Evolutionary conservation across 2,329 filamentous ascomycete genomes (phyloP), one percentile per base, ranked within the genome.

Genomic region (Colletotrichum sp.): DNA sequence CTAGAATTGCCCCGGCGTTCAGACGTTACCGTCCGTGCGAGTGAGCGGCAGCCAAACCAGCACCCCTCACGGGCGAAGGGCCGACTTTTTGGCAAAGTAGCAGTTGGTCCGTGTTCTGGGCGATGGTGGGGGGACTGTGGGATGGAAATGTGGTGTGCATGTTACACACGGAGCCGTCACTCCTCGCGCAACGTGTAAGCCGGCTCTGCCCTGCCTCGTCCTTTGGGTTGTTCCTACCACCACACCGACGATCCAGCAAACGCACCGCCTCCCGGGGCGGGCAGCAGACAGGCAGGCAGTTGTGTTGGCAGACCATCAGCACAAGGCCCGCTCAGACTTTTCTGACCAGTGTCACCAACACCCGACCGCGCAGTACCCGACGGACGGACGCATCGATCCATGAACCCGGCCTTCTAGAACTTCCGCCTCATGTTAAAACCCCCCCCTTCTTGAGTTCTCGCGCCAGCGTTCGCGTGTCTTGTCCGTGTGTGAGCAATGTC

Each of bases 1-100:
- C 55, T 16, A 72, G 21, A 66, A 39, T 67, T 52, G 24, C 72
- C 30, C 72, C 52, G 52, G 52, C 62, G 63, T 64, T 72, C 55
- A 69, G 69, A 68, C 69, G 73, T 69, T 59, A 26, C 63, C 55
- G 73, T 72, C 73, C 44, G 73, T 76, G 69, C 69, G 73, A 64
- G 30, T 32, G 60, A 12, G 60, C 60, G 60, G 28, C 63, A 52
- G 24, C n/a, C 59, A 62, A 13, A 62, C 59, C 26, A n/a, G 28
- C 59, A 62, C 10, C 59, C 57, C 57, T 30, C 30, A 60, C 57
- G 30, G 30, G 28, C 57, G 55, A 72, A 72, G 68, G 72, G 60
- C 72, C 68, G 72, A 72, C 18, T 65, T 63, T 34, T 8, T 21
- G 8, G 36, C 36, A 62, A 62, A 62, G 59, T 71, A 21, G 59